phyloP scores from a whole-genome alignment of 1,139 yeast genomes.

The Petasospora fabianii region DNA sequence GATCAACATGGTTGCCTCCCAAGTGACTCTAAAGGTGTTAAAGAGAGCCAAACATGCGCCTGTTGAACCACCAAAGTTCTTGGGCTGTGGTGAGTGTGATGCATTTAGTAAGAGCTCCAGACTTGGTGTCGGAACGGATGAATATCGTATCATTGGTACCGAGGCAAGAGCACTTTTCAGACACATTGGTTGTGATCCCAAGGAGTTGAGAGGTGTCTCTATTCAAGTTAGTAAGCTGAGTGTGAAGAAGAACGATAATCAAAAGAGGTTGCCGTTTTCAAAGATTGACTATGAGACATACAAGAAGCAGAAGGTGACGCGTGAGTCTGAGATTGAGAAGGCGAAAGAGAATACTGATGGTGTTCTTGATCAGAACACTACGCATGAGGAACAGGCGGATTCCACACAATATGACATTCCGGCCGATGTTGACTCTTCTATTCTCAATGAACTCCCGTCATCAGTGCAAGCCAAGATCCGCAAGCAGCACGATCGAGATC shows the following conservation, averaged over 20 bases:
- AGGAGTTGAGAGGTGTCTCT: constrained; percentile 76
- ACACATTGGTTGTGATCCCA: constrained; percentile 54
- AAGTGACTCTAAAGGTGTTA: constrained; percentile 62
- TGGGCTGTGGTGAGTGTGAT: constrained; percentile 85
- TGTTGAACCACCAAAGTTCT: constrained; percentile 64
- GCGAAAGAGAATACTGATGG: too few relatives aligned
- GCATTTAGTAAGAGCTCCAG: constrained; percentile 54
- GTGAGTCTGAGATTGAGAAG: neutral
- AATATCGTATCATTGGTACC: constrained; percentile 55
- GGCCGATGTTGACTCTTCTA: constrained; percentile 29
- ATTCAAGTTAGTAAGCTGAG: constrained; percentile 58
- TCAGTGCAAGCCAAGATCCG: constrained; percentile 26
- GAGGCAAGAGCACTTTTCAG: constrained; percentile 59
- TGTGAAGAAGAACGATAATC: constrained; percentile 36
- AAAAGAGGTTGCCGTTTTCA: constrained; percentile 41
- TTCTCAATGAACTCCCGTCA: constrained; percentile 31
- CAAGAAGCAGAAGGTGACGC: constrained; percentile 7
- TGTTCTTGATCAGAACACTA: too few relatives aligned
- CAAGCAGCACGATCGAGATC: constrained; percentile 11
- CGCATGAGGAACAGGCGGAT: too few relatives aligned
- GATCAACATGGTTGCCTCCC: constrained; percentile 50
- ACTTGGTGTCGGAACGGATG: constrained; percentile 64
- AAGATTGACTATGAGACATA: constrained; percentile 12
- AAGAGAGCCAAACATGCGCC: constrained; percentile 65
- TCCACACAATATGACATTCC: constrained; percentile 26